A percentile compares a stretch with the other conserved stretches of the same genome.
phyloP scores from a whole-genome alignment of 495 filamentous ascomycete species.

The Xylaria grammica region DNA sequence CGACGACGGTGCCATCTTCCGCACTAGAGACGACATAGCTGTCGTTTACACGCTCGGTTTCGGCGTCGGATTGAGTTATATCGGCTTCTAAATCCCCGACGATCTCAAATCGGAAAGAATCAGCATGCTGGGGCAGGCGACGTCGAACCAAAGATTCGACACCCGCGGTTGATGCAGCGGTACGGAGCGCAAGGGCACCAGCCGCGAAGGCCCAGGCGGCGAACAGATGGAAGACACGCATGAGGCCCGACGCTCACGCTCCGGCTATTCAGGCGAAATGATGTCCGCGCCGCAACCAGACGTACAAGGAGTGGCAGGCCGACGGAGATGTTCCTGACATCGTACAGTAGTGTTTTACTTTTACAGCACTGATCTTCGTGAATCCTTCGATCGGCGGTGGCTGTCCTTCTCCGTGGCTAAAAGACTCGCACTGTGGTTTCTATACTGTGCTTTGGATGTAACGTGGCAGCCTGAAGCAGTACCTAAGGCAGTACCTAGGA shows the following conservation, averaged over 20 bases:
- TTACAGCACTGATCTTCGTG: background rate
- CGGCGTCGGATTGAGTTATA: constrained; percentile 6
- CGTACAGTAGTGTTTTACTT: background rate
- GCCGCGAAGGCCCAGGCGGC: constrained; percentile 21
- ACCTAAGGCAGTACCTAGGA: no score
- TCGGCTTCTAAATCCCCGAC: constrained; percentile 23
- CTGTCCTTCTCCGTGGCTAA: background rate
- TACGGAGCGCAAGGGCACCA: constrained; percentile 26
- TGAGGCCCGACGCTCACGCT: constrained; percentile 11
- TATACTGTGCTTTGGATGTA: background rate
- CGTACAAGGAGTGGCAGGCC: background rate
- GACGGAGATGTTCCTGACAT: no score
- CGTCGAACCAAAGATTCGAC: constrained; percentile 53
- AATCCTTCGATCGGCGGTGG: constrained; percentile 5
- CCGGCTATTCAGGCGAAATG: background rate
- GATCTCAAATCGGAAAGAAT: constrained; percentile 48
- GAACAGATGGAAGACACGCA: constrained; percentile 23
- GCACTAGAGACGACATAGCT: constrained; percentile 47
- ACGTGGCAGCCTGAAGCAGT: no score
- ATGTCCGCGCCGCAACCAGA: background rate
- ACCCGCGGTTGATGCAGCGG: constrained; percentile 43
- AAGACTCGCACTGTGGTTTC: background rate
- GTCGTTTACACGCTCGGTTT: constrained; percentile 41
- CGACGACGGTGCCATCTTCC: constrained; percentile 45
- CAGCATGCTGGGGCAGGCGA: constrained; percentile 49